Evolutionary conservation across 495 filamentous ascomycete genomes (phyloP), one percentile per base, ranked within the genome.

Genomic region (Aspergillus cavernicola): DNA sequence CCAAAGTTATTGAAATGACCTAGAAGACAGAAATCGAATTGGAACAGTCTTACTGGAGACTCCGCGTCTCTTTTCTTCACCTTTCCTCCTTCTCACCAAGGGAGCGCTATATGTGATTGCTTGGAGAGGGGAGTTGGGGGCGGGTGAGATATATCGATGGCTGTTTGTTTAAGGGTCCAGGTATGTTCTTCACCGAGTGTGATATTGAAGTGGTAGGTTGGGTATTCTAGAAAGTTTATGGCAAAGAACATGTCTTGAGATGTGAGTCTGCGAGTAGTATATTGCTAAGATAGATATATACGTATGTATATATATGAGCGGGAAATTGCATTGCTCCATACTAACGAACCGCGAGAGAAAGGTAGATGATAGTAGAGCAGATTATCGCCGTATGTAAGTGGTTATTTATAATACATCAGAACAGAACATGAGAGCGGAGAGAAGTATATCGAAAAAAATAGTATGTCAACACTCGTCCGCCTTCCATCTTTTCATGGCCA

Each of bases 81-180:
- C 41, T 29, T 43, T 62, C 61, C 59, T 62, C 57, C 62, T 59
- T 72, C 73, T 76, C 73, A 76, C 53, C 63, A 68, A 68, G 61
- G 52, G 52, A 56, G 45, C 69, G 66, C 70, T 76, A 71, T 52
- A 74, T 56, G 71, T 65, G 67, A 47, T 51, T 67, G 64, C 57
- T 76, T 70, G 65, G 71, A 73, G 73, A 76, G 71, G 73, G 74
- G 31, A 11, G 31, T 31, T 12, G 31, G 11, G 31, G 10, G 16
- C 1, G 43, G 4, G 4, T 16, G 18, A 16, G 24, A 29, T 29
- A 29, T 29, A 29, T 29, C 32, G 12, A 36, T n/a, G n/a, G n/a
- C n/a, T n/a, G n/a, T n/a, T n/a, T n/a, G n/a, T n/a, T n/a, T n/a
- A n/a, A n/a, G n/a, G n/a, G n/a, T n/a, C n/a, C n/a, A n/a, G n/a